Percentiles rank a stretch among this genome's conserved stretches.
Conservation (phyloP, 371 early-diverging fungal species). For the Conidiobolus incongruus region DNA sequence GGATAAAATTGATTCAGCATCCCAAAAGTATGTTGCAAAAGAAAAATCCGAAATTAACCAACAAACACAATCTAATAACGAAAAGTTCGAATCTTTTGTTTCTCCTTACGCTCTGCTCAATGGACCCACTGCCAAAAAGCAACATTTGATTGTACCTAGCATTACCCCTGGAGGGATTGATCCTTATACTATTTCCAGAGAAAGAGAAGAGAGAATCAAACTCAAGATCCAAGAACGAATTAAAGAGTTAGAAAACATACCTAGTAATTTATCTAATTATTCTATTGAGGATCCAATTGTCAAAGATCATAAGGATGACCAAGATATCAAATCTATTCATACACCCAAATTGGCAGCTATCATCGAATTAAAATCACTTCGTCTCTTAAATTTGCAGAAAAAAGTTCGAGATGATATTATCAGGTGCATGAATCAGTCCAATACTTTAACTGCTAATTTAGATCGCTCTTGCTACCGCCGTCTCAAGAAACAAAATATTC, state of each 20-base stretch:
- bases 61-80: constrained; percentile 1
- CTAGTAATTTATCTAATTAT: constrained; percentile 22
- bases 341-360: constrained; percentile 38
- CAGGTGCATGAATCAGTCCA: constrained; percentile 29
- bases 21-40: neutral
- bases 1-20: neutral
- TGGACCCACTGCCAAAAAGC: constrained; percentile 26
- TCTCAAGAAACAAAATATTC: constrained; percentile 68
- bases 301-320: constrained; percentile 3
- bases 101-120: constrained; percentile 27
- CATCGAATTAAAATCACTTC: constrained; percentile 58
- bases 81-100: constrained; percentile 12
- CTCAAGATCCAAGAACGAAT: constrained; percentile 49
- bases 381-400: constrained; percentile 50
- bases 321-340: constrained; percentile 6
- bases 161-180: constrained; percentile 60
- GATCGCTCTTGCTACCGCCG: constrained; percentile 60
- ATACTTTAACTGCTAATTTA: constrained; percentile 52
- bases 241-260: constrained; percentile 39
- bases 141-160: constrained; percentile 43
- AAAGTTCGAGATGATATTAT: constrained; percentile 55
- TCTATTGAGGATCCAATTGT: constrained; percentile 8
- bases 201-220: constrained; percentile 45
- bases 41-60: neutral
- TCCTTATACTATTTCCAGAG: constrained; percentile 34